Evolutionary conservation across 768 basidiomycete species (phyloP), one percentile per base, ranked within the genome.

Genomic region (Leucocoprinus birnbaumii): DNA sequence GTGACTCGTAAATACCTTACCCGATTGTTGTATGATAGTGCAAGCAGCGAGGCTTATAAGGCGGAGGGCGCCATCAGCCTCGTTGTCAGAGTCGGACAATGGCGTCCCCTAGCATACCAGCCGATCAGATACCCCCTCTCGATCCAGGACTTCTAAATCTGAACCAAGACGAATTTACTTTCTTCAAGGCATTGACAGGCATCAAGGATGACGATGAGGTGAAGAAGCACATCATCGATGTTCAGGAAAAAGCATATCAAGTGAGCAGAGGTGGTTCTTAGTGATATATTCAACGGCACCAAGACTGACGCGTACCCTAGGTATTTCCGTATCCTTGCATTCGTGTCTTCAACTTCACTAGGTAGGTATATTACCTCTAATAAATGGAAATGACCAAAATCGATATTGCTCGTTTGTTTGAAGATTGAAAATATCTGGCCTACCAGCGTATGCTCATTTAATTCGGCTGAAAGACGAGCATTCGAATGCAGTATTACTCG

Each of bases 271-370:
- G 3, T 11, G 11, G 31, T 31, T 31, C 31, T 31, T 5, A 31
- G 6, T 31, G 6, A 11, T 5, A 31, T 31, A 5, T 5, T 11
- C 31, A 5, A 31, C 67, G 16, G 63, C 52, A 68, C 2, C 31
- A 5, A 31, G 31, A 11, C 31, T 31, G 31, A 31, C 11, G 31
- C 31, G 6, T 31, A 5, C 11, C 72, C 71, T 1, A 64, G 50
- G 61, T 65, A 16, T 67, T 62, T 56, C 60, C 61, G n/a, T 76
- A 77, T 58, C 64, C 68, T 21, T 76, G 74, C 55, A 76, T 76
- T 18, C 34, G 8, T n/a, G 22, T n/a, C 0, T 40, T 43, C 14
- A 14, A n/a, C 18, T 51, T 44, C 49, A 48, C 48, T 7, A 56
- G n/a, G 48, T 38, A 18, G 13, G 46, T 27, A n/a, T n/a, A n/a